These are phyloP conservation scores for Punica granatum DNA, from an alignment of 345 rosid species.

Conservation along the genomic window DNA sequence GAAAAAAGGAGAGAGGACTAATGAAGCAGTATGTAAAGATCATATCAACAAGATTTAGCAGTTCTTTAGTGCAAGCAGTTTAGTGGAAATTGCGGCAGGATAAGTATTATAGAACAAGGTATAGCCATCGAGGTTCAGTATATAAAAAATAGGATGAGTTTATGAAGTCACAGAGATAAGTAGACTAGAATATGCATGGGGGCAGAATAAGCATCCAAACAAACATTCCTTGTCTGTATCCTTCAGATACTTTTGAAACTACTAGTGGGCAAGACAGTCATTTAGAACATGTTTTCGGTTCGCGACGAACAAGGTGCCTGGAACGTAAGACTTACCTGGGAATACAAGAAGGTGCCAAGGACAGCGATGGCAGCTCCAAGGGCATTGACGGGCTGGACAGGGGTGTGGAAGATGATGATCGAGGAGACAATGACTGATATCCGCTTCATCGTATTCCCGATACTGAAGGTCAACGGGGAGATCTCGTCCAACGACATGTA, in stretches of 20 bases:
- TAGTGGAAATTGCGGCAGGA: background rate
- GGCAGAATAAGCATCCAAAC: background rate
- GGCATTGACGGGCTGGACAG: conserved; percentile 83
- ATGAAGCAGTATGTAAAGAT: background rate
- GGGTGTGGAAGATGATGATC: conserved; percentile 96
- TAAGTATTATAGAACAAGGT: background rate
- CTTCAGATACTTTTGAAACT: background rate
- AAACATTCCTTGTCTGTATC: background rate
- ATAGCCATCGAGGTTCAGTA: background rate
- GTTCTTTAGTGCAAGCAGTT: background rate
- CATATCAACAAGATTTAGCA: background rate
- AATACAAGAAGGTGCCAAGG: conserved; percentile 94
- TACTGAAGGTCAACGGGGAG: conserved; percentile 91
- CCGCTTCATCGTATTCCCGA: conserved; percentile 97
- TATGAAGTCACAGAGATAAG: background rate
- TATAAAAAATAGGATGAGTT: background rate
- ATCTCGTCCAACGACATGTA: conserved; percentile 98
- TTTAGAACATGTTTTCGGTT: conserved; percentile 1
- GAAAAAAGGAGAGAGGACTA: background rate
- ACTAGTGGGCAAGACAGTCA: background rate
- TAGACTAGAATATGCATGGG: background rate
- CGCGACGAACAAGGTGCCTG: background rate
- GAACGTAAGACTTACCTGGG: conserved; percentile 51
- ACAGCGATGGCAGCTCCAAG: conserved; percentile 95
- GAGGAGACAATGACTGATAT: conserved; percentile 94